A percentile compares a stretch with the other conserved stretches of the same genome.
phyloP scores from a whole-genome alignment of 306 rosid genomes.

The Glycyrrhiza uralensis region DNA sequence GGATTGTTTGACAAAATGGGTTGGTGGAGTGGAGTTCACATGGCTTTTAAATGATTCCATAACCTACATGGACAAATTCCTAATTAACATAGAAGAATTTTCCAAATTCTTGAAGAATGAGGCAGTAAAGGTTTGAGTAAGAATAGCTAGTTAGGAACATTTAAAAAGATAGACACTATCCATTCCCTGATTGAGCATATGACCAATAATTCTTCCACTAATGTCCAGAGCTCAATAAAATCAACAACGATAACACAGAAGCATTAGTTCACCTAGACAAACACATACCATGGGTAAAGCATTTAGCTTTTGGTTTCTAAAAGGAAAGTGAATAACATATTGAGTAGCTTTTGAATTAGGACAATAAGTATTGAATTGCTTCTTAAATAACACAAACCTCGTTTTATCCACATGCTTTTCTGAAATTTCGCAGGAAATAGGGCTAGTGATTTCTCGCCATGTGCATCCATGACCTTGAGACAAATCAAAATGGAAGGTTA shows the following conservation, averaged over 20 bases:
- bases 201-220: neutral
- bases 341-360: neutral
- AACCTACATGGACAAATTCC: neutral
- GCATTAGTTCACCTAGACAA: neutral
- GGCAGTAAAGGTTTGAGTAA: neutral
- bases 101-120: neutral
- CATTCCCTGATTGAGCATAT: neutral
- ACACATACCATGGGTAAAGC: neutral
- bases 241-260: neutral
- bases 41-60: neutral
- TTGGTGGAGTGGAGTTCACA: neutral
- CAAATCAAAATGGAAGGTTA: neutral
- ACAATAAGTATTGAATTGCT: neutral
- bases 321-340: neutral
- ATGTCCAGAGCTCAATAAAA: neutral
- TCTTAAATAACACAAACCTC: constrained; percentile 49
- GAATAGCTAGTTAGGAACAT: neutral
- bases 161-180: neutral
- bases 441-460: constrained; percentile 65
- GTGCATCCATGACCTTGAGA: constrained; percentile 77
- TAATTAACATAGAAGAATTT: neutral
- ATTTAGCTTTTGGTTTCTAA: neutral
- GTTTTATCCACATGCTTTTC: constrained; percentile 92
- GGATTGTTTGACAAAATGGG: constrained; percentile 1
- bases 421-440: constrained; percentile 89